A percentile compares a stretch with the other conserved stretches of the same genome.
These are phyloP conservation scores for Gardenia jasminoides DNA, from an alignment of 257 asterid genomes.

Conservation along the genomic window DNA sequence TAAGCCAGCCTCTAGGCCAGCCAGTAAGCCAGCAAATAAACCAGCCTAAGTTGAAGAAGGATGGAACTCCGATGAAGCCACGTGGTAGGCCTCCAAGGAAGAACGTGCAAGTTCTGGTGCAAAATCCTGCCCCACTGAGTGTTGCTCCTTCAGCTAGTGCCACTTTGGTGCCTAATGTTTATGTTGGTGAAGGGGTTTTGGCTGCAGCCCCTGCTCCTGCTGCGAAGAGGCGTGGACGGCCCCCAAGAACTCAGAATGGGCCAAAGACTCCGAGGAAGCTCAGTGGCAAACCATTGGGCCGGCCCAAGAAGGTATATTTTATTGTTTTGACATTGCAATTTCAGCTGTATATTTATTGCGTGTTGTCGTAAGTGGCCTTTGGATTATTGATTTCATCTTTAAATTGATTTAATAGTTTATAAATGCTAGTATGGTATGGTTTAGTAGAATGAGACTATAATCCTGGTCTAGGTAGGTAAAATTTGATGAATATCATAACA, in stretches of 20 bases:
- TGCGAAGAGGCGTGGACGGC: constrained; percentile 70
- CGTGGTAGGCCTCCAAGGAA: constrained; percentile 67
- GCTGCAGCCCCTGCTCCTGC: constrained; percentile 23
- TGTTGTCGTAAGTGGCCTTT: not conserved
- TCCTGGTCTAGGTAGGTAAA: too few relatives aligned
- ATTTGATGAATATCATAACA: too few relatives aligned
- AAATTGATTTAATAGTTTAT: not conserved
- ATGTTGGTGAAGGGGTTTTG: constrained; percentile 22
- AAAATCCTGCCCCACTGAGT: constrained; percentile 4
- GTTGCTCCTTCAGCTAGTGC: constrained; percentile 17
- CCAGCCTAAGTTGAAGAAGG: not conserved
- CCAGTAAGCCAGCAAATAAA: not conserved
- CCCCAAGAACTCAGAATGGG: constrained; percentile 42
- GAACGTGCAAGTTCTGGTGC: constrained; percentile 29
- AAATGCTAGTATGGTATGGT: too few relatives aligned
- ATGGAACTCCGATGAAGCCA: constrained; percentile 44
- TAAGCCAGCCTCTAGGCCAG: too few relatives aligned
- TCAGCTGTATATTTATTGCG: not conserved
- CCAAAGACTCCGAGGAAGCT: constrained; percentile 43
- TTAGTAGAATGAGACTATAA: too few relatives aligned
- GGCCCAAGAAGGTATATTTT: constrained; percentile 73
- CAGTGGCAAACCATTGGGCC: constrained; percentile 69
- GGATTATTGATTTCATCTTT: not conserved
- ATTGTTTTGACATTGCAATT: not conserved
- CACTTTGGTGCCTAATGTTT: constrained; percentile 14